A percentile compares a stretch with the other conserved stretches of the same genome.
These are phyloP conservation scores for Artemisia annua DNA, from an alignment of 129 eudicot species.

Conservation along the genomic window DNA sequence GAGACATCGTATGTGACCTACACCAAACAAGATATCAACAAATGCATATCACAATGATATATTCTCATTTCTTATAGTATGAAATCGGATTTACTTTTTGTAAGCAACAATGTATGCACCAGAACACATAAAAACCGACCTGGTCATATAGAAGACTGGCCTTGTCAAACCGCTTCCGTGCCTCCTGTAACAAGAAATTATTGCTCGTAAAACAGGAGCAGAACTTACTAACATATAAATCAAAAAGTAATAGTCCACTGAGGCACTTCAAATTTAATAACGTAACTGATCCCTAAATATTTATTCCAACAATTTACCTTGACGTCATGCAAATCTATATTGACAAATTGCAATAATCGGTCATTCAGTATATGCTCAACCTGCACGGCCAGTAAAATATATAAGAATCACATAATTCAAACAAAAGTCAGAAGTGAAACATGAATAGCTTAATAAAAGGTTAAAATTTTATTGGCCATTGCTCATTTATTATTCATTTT, in stretches of 20 bases:
- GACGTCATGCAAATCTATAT: slow-evolving; percentile 90
- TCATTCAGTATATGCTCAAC: slow-evolving; percentile 95
- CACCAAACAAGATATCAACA: neutral
- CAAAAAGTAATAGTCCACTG: neutral
- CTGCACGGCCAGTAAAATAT: slow-evolving; percentile 42
- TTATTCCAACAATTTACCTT: slow-evolving; percentile 58
- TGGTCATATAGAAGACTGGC: slow-evolving; percentile 92
- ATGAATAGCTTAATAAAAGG: slow-evolving; percentile 6
- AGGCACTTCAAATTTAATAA: neutral
- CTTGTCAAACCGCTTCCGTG: slow-evolving; percentile 97
- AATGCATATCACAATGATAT: slow-evolving; percentile 3
- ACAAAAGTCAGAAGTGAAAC: neutral
- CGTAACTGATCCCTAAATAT: neutral
- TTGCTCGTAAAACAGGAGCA: neutral
- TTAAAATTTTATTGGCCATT: neutral
- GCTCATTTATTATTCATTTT: neutral
- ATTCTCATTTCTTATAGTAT: neutral
- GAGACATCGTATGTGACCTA: neutral
- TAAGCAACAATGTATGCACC: slow-evolving; percentile 13
- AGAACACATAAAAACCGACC: slow-evolving; percentile 42
- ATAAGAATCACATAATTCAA: slow-evolving; percentile 23
- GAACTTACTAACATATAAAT: neutral
- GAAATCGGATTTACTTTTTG: slow-evolving; percentile 4
- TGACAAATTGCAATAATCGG: slow-evolving; percentile 82
- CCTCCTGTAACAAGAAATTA: slow-evolving; percentile 66